Base-by-base conservation (phyloP, 257 asterid species). In the Solanum piurae region DNA sequence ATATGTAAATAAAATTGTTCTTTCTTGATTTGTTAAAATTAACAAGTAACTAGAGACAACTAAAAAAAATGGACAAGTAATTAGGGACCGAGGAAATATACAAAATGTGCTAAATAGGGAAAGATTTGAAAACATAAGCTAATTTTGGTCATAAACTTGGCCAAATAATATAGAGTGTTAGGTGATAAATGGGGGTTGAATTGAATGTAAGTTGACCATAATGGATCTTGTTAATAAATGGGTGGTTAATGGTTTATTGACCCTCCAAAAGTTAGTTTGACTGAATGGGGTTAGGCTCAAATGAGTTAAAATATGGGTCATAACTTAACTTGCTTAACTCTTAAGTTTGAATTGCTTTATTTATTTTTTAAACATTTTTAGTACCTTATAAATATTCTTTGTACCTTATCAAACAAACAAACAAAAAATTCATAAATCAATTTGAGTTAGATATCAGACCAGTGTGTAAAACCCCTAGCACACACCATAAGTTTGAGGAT, bases 401-500 rank as follows among this genome's bases (percentile, higher is more conserved):
- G 27, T 60, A 60, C 68, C 68, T 60, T 20, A 55, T 55, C 7
- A 49, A 49, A 49, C 58, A 49, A 49, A 49, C 2, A 55, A 55
- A 55, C 7, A 55, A 55, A 55, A 6, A 0, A 0, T 3, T 58
- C 25, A 7, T 58, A 20, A 58, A 60, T 60, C 27, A 60, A 60
- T 60, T 21, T 60, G 2, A 23, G 10, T 9, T 52, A 46, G 62
- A 58, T 18, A 58, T 58, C 25, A 58, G 1, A 20, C 2, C 27
- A 8, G 29, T 37, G 52, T 23, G 31, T 38, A 76, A 75, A n/a
- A 52, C 6, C 1, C 60, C n/a, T 76, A n/a, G 83, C 36, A 21
- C 60, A 76, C 58, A 40, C 36, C 83, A 40, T 12, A n/a, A 76
- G 36, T 40, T 40, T 76, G 21, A 76, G 76, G 77, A 91, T 92